These are phyloP conservation scores for Elaphomyces granulatus DNA, from an alignment of 495 filamentous ascomycete species.

Conservation along the genomic window DNA sequence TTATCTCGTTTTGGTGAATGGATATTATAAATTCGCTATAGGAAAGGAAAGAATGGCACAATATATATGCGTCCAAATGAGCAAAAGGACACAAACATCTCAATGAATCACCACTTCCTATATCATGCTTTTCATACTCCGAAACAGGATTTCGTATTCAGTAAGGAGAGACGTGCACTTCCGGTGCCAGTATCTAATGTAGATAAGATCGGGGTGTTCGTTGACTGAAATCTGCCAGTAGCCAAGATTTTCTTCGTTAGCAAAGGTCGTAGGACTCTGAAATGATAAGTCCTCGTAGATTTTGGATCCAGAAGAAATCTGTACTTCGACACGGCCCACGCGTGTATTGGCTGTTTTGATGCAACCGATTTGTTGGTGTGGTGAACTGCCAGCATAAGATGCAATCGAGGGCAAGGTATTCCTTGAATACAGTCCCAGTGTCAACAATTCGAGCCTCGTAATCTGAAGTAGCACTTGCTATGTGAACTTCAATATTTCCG, in stretches of 20 bases:
- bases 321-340: conserved; percentile 2
- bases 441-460: conserved; percentile 3
- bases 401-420: conserved; percentile 4
- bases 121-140: too few relatives aligned
- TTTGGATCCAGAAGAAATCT: conserved; percentile 2
- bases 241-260: conserved; percentile 1
- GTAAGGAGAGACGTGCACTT: too few relatives aligned
- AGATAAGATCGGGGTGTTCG: conserved; percentile 4
- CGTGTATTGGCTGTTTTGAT: conserved; percentile 4
- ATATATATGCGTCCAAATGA: too few relatives aligned
- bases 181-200: too few relatives aligned
- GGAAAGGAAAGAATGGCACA: too few relatives aligned
- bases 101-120: too few relatives aligned
- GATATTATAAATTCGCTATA: too few relatives aligned
- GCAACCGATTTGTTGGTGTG: conserved; percentile 3
- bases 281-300: conserved; percentile 2
- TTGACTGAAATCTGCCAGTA: conserved; percentile 2
- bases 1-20: too few relatives aligned
- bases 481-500: conserved; percentile 4
- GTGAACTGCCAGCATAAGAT: conserved; percentile 2
- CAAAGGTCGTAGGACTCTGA: conserved; percentile 3
- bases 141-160: too few relatives aligned
- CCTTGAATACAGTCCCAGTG: conserved; percentile 2
- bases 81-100: too few relatives aligned
- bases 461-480: conserved; percentile 2